Conservation (phyloP, 495 filamentous ascomycete genomes). For the Aspergillus kassunensis region DNA sequence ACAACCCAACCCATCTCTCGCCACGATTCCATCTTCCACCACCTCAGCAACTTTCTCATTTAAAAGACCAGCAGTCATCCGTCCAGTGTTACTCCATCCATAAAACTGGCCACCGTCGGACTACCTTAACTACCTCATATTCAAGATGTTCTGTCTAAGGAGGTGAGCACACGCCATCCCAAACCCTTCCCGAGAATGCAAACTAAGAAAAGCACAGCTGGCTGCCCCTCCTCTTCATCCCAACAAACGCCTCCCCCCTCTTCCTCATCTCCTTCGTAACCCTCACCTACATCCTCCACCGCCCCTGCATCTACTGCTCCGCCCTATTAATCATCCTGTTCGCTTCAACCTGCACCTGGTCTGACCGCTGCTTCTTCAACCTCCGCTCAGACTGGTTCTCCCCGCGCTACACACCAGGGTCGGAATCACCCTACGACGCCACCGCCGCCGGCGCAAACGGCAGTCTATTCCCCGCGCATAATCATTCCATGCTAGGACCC, state of each 20-base stretch:
- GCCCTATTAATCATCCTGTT: conserved; percentile 85
- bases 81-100: conserved; percentile 1
- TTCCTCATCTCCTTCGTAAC: conserved; percentile 90
- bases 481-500: conserved; percentile 18
- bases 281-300: conserved; percentile 84
- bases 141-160: conserved; percentile 75
- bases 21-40: neutral
- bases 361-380: conserved; percentile 84
- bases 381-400: conserved; percentile 80
- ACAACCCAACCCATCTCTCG: neutral
- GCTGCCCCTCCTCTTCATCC: conserved; percentile 45
- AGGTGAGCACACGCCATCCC: conserved; percentile 48
- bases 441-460: conserved; percentile 9
- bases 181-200: neutral
- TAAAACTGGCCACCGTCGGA: neutral
- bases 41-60: conserved; percentile 7
- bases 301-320: conserved; percentile 89
- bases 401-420: conserved; percentile 51
- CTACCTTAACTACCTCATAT: neutral
- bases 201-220: conserved; percentile 27
- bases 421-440: conserved; percentile 10
- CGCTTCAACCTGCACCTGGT: conserved; percentile 86
- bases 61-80: conserved; percentile 8
- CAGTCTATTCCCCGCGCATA: conserved; percentile 1
- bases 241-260: conserved; percentile 72